Percentiles rank a stretch among this genome's conserved stretches.
These are phyloP conservation scores for Globisporangium cystogenes DNA, from an alignment of 352 stramenopile species.

Conservation along the genomic window DNA sequence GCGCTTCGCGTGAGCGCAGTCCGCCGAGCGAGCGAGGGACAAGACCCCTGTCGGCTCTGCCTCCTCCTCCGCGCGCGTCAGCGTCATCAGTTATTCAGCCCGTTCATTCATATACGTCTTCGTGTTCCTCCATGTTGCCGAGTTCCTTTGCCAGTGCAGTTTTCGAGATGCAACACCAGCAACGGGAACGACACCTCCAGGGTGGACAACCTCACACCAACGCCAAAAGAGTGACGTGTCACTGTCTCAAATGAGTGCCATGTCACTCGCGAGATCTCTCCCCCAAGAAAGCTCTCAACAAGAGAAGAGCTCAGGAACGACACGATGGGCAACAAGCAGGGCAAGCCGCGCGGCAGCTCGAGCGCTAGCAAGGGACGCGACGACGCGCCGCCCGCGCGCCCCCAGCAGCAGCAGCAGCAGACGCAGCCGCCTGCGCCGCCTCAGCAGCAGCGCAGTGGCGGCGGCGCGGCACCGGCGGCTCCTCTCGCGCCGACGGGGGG, in stretches of 20 bases:
- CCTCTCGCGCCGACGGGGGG: conserved; percentile 7
- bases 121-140: too few relatives aligned
- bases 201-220: too few relatives aligned
- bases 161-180: neutral
- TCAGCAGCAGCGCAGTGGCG: conserved; percentile 7
- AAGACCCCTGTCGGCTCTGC: neutral
- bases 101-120: too few relatives aligned
- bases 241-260: too few relatives aligned
- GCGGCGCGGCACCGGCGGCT: conserved; percentile 6
- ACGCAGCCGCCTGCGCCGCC: conserved; percentile 5
- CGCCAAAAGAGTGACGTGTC: too few relatives aligned
- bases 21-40: neutral
- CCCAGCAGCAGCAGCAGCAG: conserved; percentile 13
- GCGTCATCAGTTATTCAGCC: neutral
- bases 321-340: conserved; percentile 84
- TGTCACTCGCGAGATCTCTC: too few relatives aligned
- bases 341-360: conserved; percentile 39
- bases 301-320: neutral
- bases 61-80: neutral
- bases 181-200: too few relatives aligned
- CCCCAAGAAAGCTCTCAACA: conserved; percentile 24
- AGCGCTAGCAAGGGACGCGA: conserved; percentile 10
- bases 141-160: too few relatives aligned
- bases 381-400: conserved; percentile 10
- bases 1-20: conserved; percentile 24